Evolutionary conservation across 2,329 filamentous ascomycete species (phyloP), one percentile per base, ranked within the genome.

Genomic region (Botryotinia calthae): DNA sequence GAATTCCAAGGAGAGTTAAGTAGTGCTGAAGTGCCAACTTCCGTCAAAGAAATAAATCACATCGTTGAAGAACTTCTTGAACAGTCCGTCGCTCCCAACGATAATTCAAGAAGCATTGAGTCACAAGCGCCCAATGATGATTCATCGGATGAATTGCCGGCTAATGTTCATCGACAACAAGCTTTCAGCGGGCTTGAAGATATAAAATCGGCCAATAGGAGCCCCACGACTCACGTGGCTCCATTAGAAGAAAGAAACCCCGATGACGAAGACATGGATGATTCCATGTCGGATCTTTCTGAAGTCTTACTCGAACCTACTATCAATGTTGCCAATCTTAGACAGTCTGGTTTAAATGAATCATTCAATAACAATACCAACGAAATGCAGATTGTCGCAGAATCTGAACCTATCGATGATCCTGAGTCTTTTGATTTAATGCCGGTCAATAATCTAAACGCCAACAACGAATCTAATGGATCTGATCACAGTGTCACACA

Each of bases 371-470:
- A 37, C 22, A 25, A 48, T 25, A 48, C 28, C 8, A 28, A 68
- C 5, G 70, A 72, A n/a, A 58, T 37, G 34, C 40, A 72, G 37
- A 22, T 37, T 59, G 18, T 25, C 10, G 22, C 28, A 7, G 70
- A 61, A 31, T 34, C 48, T 31, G 68, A 67, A 25, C 44, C 73
- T 61, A 71, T 71, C 63, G 74, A 76, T 46, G 51, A 61, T 20
- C 54, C 70, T 5, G 75, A 76, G 54, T 63, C 56, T 28, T 59
- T 76, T n/a, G 73, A 77, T 63, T 73, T 72, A 46, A 71, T 73
- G 1, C 59, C 71, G 2, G 70, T 75, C 61, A n/a, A 72, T 56
- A 67, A 34, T n/a, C 44, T 56, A 44, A 37, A 67, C 34, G 10
- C 65, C 42, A n/a, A 62, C 14, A 28, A 20, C 22, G 56, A 40